Percentiles rank a stretch among this genome's conserved stretches.
These are phyloP conservation scores for Phytophthora cajani DNA, from an alignment of 352 stramenopile species.

Conservation along the genomic window DNA sequence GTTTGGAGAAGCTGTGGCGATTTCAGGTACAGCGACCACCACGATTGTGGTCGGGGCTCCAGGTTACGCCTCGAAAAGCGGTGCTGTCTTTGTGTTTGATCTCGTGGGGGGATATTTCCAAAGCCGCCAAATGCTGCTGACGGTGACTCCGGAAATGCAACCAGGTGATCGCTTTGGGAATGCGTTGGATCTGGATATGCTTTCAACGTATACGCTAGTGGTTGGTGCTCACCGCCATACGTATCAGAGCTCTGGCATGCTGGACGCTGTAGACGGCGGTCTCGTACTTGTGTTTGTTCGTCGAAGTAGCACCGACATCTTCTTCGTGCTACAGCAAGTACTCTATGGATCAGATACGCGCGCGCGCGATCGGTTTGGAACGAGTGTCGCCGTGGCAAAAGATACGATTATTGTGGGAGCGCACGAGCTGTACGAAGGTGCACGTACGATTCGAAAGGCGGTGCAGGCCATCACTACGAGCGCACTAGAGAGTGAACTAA, in stretches of 20 bases:
- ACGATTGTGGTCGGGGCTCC: conserved; percentile 76
- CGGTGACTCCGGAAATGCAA: conserved; percentile 50
- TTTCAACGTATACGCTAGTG: conserved; percentile 71
- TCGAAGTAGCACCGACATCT: conserved; percentile 57
- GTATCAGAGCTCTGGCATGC: conserved; percentile 32
- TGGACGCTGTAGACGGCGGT: conserved; percentile 48
- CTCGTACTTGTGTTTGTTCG: conserved; percentile 61
- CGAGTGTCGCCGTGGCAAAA: conserved; percentile 68
- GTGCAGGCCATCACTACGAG: conserved; percentile 67
- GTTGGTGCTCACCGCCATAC: conserved; percentile 63
- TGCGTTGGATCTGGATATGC: conserved; percentile 76
- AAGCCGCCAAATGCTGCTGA: conserved; percentile 70
- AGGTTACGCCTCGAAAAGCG: conserved; percentile 56
- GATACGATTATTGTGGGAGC: conserved; percentile 77
- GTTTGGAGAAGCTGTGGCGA: conserved; percentile 74
- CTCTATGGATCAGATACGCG: conserved; percentile 73
- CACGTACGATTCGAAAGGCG: conserved; percentile 73
- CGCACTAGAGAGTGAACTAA: too few relatives aligned
- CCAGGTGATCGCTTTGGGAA: conserved; percentile 73
- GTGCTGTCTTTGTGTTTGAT: conserved; percentile 84
- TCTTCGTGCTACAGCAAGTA: conserved; percentile 78
- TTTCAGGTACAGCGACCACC: conserved; percentile 52
- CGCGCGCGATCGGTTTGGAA: conserved; percentile 74
- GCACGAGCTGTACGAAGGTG: conserved; percentile 61
- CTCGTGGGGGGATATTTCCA: conserved; percentile 62